phyloP scores from a whole-genome alignment of 208 protist species.

The Leishmania major region DNA sequence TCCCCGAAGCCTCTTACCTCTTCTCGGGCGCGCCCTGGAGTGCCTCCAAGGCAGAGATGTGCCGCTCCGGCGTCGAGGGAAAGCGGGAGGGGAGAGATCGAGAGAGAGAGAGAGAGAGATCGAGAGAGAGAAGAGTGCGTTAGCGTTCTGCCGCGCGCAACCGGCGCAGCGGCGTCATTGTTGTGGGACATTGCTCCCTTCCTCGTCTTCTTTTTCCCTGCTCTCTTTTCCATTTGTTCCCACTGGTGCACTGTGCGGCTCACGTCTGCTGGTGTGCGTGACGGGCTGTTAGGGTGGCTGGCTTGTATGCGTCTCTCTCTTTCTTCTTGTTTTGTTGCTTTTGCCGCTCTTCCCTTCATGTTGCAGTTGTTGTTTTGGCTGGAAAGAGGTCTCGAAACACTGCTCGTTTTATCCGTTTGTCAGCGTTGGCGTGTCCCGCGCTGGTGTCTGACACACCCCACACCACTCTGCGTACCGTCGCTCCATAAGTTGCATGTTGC shows the following conservation, averaged over 20 bases:
- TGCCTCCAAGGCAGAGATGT: no score
- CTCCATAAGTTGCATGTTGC: neutral
- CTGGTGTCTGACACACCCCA: neutral
- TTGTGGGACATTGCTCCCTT: neutral
- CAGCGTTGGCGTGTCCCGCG: neutral
- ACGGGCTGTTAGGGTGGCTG: neutral
- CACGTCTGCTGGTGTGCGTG: neutral
- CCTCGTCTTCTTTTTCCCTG: neutral
- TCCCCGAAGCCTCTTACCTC: neutral
- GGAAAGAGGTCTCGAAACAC: neutral
- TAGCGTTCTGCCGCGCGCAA: neutral
- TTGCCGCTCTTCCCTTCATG: neutral
- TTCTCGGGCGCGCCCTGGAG: neutral
- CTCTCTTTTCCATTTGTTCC: neutral
- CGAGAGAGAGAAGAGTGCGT: neutral
- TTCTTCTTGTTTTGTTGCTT: neutral
- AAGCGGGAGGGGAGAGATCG: neutral
- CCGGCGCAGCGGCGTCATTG: neutral
- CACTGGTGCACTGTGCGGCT: conserved; percentile 33
- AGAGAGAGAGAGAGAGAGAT: neutral
- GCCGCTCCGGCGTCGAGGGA: neutral
- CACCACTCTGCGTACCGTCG: neutral
- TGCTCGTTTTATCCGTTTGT: neutral
- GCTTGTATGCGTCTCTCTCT: neutral
- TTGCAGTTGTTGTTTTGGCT: neutral